Base-by-base conservation (phyloP, 108 stramenopile species). In the Stephanodiscus minutulus region DNA sequence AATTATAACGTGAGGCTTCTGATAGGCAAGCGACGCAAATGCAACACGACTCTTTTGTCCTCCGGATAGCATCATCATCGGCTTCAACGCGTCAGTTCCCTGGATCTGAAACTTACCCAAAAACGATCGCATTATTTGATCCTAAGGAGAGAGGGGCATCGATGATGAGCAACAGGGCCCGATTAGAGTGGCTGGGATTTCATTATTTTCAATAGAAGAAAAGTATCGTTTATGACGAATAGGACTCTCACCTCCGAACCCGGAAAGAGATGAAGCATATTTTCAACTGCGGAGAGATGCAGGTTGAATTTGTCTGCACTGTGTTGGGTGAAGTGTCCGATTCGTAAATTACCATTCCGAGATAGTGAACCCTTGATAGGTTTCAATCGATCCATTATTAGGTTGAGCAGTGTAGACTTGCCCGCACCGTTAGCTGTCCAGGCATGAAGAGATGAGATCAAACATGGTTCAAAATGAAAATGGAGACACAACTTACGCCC, bases 311-410 rank as follows among this genome's bases (percentile, higher is more conserved):
- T 93, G 61, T 97, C 97, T 11, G 91, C 89, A 65, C 91, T 90
- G 82, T 99, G 98, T 83, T 99, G 98, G 24, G 96, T 97, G 71
- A 99, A 98, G 62, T 95, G 87, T 5, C 92, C 98, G 62, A 98
- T 90, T 18, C 94, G 87, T 20, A 98, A 72, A 29, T 96, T 85
- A 17, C 87, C 76, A 75, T 99, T 94, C 11, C 95, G 85, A 28
- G 88, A 85, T 29, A 97, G 86, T 22, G 89, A 73, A 27, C 98
- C 98, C 29, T 72, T 70, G 18, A 79, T 57, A 3, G 97, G 93
- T 7, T 67, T 76, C 17, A 98, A 68, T 66, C 94, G 83, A 66
- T 90, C 95, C 85, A 96, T 88, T 69, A 99, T 94, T 15, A 97
- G 72, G 61, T 98, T 98, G 21, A 99, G 74, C 58, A 99, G 77